Evolutionary conservation across 345 rosid species (phyloP).

Genomic region (Salix koriyanagi): DNA sequence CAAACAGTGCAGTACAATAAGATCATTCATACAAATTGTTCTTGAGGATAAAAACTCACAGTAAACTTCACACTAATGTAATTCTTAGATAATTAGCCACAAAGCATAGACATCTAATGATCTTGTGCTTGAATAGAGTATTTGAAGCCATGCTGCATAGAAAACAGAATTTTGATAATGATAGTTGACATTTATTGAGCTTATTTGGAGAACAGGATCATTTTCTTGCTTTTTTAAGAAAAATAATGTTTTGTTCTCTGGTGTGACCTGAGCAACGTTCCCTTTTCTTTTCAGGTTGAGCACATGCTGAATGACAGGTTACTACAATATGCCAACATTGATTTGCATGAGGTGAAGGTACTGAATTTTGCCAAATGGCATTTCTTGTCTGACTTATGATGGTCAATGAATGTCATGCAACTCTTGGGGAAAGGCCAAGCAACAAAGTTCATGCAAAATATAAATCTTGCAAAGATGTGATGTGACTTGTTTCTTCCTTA

Average conservation of each 20-base stretch:
- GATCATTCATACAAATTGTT: not conserved
- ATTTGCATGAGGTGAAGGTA: conserved; percentile 95
- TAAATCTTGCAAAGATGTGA: not conserved
- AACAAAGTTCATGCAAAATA: not conserved
- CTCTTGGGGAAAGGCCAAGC: not conserved
- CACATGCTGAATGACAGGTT: conserved; percentile 91
- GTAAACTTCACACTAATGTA: not conserved
- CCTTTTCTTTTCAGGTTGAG: conserved; percentile 66
- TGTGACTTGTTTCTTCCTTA: not conserved
- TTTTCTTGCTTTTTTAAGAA: not conserved
- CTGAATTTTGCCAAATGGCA: not conserved
- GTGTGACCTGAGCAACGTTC: not conserved
- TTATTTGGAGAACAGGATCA: not conserved
- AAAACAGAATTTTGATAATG: not conserved
- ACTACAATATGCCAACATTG: conserved; percentile 77
- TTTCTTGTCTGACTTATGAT: not conserved
- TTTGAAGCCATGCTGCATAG: not conserved
- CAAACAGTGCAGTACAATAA: not conserved
- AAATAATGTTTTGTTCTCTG: not conserved
- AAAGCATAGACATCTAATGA: not conserved
- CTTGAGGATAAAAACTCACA: not conserved
- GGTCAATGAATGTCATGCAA: not conserved
- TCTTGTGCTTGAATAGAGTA: not conserved
- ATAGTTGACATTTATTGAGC: not conserved
- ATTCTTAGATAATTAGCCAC: not conserved